These are phyloP conservation scores for Gracilariopsis chorda DNA, from an alignment of 23 red algal genomes.

Conservation along the genomic window DNA sequence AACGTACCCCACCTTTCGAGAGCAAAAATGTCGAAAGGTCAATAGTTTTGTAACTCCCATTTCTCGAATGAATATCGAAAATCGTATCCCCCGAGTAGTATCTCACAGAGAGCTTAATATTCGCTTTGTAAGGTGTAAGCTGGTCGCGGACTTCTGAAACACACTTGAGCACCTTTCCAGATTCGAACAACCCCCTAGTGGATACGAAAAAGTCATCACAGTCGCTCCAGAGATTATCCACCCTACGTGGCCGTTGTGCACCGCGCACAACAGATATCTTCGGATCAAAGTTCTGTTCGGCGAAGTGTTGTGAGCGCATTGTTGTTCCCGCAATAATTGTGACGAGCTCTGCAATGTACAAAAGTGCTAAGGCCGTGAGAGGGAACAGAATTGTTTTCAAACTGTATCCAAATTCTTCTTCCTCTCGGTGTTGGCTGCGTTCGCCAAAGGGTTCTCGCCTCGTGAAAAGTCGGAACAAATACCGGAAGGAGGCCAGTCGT, in stretches of 20 bases:
- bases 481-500: neutral
- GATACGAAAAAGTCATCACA: neutral
- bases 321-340: neutral
- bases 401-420: too few species aligned
- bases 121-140: neutral
- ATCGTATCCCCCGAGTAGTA: neutral
- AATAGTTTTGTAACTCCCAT: neutral
- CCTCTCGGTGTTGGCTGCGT: too few species aligned
- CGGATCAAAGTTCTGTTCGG: neutral
- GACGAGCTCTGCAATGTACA: neutral
- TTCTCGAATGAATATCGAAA: neutral
- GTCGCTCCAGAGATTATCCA: neutral
- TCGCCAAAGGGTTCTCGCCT: neutral
- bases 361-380: too few species aligned
- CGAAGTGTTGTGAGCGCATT: neutral
- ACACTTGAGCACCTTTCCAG: neutral
- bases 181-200: neutral
- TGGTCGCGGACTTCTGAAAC: neutral
- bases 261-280: neutral
- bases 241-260: neutral
- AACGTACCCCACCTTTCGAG: neutral
- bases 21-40: neutral
- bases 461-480: neutral
- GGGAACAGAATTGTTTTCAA: too few species aligned
- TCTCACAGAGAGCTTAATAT: neutral